Conservation (phyloP, 116 monocot species). For the Phalaenopsis hybrid region DNA sequence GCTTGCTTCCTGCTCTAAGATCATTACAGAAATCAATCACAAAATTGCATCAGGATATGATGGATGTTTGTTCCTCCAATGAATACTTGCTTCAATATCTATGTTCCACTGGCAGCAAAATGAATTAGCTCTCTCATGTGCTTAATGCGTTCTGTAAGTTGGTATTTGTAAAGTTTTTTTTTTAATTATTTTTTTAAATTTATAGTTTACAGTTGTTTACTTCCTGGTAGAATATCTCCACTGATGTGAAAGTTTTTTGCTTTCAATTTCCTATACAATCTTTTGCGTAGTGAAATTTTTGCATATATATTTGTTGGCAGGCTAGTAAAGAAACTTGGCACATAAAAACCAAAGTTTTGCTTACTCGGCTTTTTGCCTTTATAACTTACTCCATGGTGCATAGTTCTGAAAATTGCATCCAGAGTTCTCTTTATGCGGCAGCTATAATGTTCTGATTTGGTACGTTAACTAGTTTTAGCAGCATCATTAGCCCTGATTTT, state of each 20-base stretch:
- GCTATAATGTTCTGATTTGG: background rate
- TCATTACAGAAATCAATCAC: slow-evolving; percentile 88
- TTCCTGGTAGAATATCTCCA: background rate
- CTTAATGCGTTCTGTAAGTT: background rate
- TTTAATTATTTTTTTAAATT: background rate
- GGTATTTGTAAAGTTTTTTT: background rate
- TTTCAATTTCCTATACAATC: background rate
- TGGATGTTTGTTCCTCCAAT: slow-evolving; percentile 79
- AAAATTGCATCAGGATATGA: slow-evolving; percentile 79
- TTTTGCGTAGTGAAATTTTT: background rate
- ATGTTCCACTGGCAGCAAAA: slow-evolving; percentile 36
- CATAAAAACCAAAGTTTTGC: no score
- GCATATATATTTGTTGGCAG: background rate
- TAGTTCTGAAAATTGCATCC: no score
- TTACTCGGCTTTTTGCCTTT: no score
- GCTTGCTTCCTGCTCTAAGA: slow-evolving; percentile 66
- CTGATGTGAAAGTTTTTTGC: background rate
- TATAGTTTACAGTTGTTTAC: background rate
- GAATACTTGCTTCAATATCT: slow-evolving; percentile 82
- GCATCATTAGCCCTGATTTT: no score
- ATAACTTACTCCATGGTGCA: no score
- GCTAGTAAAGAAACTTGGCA: no score
- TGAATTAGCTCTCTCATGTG: background rate
- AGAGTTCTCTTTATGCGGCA: background rate
- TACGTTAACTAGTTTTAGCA: background rate